Evolutionary conservation across 2,329 filamentous ascomycete species (phyloP).

Genomic region (Xylaria sp.): DNA sequence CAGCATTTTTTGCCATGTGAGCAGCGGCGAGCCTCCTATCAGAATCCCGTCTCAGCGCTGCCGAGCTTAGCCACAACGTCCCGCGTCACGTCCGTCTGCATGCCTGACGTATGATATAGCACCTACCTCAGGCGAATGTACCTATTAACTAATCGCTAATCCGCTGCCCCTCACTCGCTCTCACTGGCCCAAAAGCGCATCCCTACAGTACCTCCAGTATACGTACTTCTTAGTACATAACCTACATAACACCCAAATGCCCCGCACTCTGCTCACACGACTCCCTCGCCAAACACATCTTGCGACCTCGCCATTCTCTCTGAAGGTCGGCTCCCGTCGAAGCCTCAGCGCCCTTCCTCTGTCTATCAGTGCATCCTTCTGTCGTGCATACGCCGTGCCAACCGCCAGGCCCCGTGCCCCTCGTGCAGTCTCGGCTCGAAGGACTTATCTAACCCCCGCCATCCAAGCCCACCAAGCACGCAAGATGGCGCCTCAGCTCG

Average conservation of each 20-base stretch:
- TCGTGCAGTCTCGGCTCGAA: constrained; percentile 28
- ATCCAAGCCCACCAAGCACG: constrained; percentile 64
- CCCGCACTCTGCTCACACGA: constrained; percentile 34
- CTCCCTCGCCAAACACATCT: constrained; percentile 19
- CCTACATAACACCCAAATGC: constrained; percentile 28
- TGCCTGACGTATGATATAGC: neutral
- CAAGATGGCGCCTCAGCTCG: constrained; percentile 89
- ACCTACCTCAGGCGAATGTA: neutral
- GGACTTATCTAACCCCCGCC: constrained; percentile 59
- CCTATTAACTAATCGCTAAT: constrained; percentile 14
- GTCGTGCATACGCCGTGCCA: neutral
- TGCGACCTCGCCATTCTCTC: constrained; percentile 9
- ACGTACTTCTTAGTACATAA: too few relatives aligned
- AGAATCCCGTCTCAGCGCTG: neutral
- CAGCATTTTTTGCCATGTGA: constrained; percentile 17
- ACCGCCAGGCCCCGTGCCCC: neutral
- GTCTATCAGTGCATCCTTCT: neutral
- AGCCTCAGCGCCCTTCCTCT: neutral
- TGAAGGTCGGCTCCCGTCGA: constrained; percentile 5
- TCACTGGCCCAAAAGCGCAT: neutral
- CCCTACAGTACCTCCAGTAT: too few relatives aligned
- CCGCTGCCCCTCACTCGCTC: constrained; percentile 25
- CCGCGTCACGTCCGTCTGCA: too few relatives aligned
- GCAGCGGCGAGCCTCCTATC: constrained; percentile 4
- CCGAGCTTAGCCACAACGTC: neutral